Evolutionary conservation across 371 early-diverging fungal species (phyloP).

Genomic region (Lichtheimia hyalospora): DNA sequence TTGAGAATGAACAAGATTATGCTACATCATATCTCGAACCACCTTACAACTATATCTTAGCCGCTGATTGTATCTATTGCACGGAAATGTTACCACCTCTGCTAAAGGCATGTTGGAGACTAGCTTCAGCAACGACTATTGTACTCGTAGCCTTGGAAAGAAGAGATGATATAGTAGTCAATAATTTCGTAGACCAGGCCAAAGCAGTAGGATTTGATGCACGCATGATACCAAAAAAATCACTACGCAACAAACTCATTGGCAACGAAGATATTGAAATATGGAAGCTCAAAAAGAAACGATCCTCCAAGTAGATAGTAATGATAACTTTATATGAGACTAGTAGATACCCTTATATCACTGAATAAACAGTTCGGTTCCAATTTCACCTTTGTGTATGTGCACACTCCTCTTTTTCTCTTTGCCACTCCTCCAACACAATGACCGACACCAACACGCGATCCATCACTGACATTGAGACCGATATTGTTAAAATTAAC

Average conservation of each 20-base stretch:
- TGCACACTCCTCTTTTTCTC: neutral
- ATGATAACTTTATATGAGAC: too few species aligned
- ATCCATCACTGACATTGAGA: constrained; percentile 10
- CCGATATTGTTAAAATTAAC: constrained; percentile 11
- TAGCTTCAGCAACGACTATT: constrained; percentile 18
- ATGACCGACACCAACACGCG: constrained; percentile 11
- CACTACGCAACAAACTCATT: constrained; percentile 17
- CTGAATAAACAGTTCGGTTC: neutral
- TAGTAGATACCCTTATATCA: neutral
- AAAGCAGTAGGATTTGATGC: constrained; percentile 32
- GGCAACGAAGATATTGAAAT: constrained; percentile 41
- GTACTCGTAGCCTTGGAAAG: constrained; percentile 32
- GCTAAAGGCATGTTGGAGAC: constrained; percentile 15
- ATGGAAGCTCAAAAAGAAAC: constrained; percentile 37
- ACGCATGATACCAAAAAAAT: constrained; percentile 28
- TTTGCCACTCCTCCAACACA: constrained; percentile 1
- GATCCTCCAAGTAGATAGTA: neutral
- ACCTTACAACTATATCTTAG: constrained; percentile 31
- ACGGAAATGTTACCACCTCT: constrained; percentile 30
- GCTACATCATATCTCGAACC: constrained; percentile 2
- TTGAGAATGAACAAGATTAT: constrained; percentile 5
- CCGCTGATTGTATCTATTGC: constrained; percentile 42
- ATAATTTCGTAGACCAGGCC: constrained; percentile 34
- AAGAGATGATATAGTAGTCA: constrained; percentile 35
- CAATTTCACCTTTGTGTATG: neutral